Base-by-base conservation (phyloP, 176 grass and related monocot species). In the Luzula sylvatica region DNA sequence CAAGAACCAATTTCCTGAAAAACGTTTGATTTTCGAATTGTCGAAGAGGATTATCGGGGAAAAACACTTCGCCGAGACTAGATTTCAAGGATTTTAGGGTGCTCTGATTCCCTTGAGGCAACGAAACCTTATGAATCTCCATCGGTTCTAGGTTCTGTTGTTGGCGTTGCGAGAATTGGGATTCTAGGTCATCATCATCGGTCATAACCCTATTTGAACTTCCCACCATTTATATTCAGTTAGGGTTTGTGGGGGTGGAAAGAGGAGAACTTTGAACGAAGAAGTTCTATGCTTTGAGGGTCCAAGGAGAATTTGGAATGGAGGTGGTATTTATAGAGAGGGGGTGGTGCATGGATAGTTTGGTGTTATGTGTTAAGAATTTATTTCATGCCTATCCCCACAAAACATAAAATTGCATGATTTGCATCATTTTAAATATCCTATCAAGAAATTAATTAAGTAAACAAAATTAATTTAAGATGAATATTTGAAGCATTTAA, bases 1-100 rank as follows among this genome's bases (percentile, higher is more conserved):
- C 93, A 5, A 87, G 65, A 52, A 78, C 55, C 16, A 87, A 57
- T 58, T 80, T 82, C 61, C 50, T 72, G 46, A 42, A 77, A 60
- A 40, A 71, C 65, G 20, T 68, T 69, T 98, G 86, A 72, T 98
- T 77, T 81, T 79, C 90, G 92, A 98, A 98, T 51, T 80, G 68
- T 63, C 87, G 77, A 38, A 98, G 81, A 9, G 86, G 86, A 48
- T 98, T 78, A 69, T 98, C 93, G 17, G 93, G 86, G 78, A 92
- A 98, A 72, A 98, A 98, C 70, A 98, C 72, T 68, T 98, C 93
- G 3, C 53, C 71, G 0, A 98, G 67, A 3, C 75, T 23, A 58
- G 80, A 81, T 65, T 58, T 68, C 32, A 90, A 78, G n/a, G 78
- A 80, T 35, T 45, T 49, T 8, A 41, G 21, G 38, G 65, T 58